Conservation (phyloP, 1,284 basidiomycete genomes). For the Cutaneotrichosporon mucoides region DNA sequence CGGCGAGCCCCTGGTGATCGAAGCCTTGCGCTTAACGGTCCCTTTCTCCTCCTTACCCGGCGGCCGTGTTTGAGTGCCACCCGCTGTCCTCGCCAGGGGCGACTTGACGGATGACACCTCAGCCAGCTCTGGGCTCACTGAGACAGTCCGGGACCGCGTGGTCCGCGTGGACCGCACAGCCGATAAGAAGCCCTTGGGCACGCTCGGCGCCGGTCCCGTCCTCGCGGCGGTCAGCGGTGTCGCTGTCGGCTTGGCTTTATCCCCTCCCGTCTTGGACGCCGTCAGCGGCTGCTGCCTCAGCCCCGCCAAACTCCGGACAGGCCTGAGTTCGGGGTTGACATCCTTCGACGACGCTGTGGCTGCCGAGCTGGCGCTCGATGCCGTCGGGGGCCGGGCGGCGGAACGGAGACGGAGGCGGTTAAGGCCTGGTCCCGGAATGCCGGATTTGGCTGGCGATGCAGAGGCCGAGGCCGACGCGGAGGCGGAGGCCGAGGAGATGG, state of each 20-base stretch:
- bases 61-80: too few species aligned
- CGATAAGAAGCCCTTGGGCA: too few species aligned
- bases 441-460: too few species aligned
- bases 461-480: not conserved
- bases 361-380: too few species aligned
- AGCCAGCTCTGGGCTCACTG: too few species aligned
- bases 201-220: not conserved
- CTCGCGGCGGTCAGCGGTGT: not conserved
- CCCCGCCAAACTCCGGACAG: not conserved
- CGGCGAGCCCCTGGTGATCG: not conserved
- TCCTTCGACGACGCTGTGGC: too few species aligned
- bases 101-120: too few species aligned
- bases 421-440: too few species aligned
- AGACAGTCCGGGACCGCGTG: too few species aligned
- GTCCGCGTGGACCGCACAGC: too few species aligned
- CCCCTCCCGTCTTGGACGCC: not conserved
- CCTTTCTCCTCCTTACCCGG: not conserved
- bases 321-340: not conserved
- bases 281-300: not conserved
- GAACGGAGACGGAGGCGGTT: not conserved
- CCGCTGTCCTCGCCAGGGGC: too few species aligned
- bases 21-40: not conserved
- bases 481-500: not conserved
- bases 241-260: not conserved
- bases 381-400: too few species aligned